Percentiles rank a stretch among this genome's conserved stretches.
These are phyloP conservation scores for Cavenderia fasciculata DNA, from an alignment of 78 protist species.

Conservation along the genomic window DNA sequence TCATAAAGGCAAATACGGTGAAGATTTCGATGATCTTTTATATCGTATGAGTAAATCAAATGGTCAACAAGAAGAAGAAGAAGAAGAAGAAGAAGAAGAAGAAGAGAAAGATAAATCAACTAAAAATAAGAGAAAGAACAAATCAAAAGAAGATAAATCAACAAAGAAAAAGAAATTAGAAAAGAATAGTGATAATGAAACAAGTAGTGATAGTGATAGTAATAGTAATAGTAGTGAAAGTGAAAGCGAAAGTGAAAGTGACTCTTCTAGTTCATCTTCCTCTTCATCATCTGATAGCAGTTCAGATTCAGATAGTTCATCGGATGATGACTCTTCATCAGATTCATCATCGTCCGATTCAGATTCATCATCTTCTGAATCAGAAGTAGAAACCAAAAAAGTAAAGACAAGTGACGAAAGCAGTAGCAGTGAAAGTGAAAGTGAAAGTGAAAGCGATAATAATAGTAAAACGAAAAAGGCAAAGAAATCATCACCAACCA, in stretches of 20 bases:
- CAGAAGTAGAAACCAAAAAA: too few species aligned
- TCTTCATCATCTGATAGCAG: not conserved
- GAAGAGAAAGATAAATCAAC: not conserved
- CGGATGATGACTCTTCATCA: too few species aligned
- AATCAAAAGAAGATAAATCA: conserved; percentile 10
- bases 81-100: conserved; percentile 8
- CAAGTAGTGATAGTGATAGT: conserved; percentile 21
- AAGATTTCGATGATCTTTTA: too few species aligned
- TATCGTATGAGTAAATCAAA: too few species aligned
- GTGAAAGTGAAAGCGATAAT: not conserved
- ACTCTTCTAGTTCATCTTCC: not conserved
- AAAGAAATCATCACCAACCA: too few species aligned
- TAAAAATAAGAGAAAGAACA: not conserved
- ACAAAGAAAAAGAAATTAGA: not conserved
- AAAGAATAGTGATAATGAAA: conserved; percentile 5
- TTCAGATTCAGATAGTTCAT: not conserved
- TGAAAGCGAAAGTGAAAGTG: conserved; percentile 23
- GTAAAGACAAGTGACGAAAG: too few species aligned
- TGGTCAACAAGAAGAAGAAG: conserved; percentile 22
- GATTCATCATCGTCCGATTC: too few species aligned
- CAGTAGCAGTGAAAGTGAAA: conserved; percentile 33
- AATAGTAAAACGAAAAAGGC: not conserved
- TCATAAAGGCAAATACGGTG: not conserved
- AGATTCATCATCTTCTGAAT: too few species aligned
- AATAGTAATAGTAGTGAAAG: not conserved